Evolutionary conservation across 768 basidiomycete species (phyloP).

Genomic region (Pleurotus salmoneostramineus): DNA sequence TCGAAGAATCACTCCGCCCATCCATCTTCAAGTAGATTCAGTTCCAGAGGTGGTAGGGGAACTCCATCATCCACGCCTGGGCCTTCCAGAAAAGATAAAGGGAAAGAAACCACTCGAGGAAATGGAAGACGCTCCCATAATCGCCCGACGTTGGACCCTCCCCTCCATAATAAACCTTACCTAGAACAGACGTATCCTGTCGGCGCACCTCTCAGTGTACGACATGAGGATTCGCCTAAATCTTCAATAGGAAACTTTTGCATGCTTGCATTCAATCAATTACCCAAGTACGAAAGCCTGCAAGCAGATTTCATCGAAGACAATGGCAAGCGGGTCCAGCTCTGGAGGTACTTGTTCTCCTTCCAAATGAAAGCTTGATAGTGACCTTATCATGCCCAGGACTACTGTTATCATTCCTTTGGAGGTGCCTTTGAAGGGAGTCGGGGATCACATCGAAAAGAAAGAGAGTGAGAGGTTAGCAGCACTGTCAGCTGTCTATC

Average conservation of each 20-base stretch:
- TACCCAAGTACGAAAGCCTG: constrained; percentile 28
- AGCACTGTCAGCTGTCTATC: constrained; percentile 68
- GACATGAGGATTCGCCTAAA: constrained; percentile 31
- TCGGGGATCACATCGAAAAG: constrained; percentile 56
- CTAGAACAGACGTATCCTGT: constrained; percentile 27
- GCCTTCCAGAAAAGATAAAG: not conserved
- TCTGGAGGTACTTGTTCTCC: constrained; percentile 40
- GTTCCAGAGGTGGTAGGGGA: not conserved
- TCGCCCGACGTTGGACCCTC: constrained; percentile 22
- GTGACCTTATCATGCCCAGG: not conserved
- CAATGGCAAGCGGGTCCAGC: constrained; percentile 14
- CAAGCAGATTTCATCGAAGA: constrained; percentile 23
- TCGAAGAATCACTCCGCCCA: constrained; percentile 25
- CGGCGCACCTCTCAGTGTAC: constrained; percentile 23
- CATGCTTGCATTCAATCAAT: constrained; percentile 18
- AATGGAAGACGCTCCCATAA: not conserved
- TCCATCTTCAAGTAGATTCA: not conserved
- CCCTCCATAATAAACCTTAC: constrained; percentile 29
- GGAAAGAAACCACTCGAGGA: not conserved
- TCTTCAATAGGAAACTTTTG: constrained; percentile 38
- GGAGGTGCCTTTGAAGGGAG: constrained; percentile 43
- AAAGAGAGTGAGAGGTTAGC: constrained; percentile 75
- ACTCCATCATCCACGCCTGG: not conserved
- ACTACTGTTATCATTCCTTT: constrained; percentile 23
- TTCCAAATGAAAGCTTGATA: not conserved